A percentile compares a stretch with the other conserved stretches of the same genome.
phyloP scores from a whole-genome alignment of 495 filamentous ascomycete species.

The Neurospora tetrasperma region DNA sequence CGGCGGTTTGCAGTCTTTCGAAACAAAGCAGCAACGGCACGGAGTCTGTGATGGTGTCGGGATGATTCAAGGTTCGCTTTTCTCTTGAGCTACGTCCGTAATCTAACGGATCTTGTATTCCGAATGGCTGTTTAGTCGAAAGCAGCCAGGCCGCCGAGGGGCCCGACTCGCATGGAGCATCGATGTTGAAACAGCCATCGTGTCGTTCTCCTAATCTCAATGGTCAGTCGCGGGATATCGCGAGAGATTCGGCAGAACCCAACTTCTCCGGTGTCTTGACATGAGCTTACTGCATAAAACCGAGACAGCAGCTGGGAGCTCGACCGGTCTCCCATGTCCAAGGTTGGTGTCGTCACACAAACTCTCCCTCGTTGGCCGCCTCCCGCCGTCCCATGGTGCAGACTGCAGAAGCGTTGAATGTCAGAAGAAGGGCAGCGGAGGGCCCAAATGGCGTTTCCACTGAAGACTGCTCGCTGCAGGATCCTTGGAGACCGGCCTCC shows the following conservation, averaged over 20 bases:
- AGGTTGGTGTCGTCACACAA: not conserved
- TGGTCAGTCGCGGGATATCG: not conserved
- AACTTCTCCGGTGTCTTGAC: not conserved
- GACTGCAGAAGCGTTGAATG: slow-evolving; percentile 1
- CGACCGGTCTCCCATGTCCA: not conserved
- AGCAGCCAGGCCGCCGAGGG: not conserved
- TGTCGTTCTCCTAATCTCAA: not conserved
- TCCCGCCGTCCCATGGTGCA: not conserved
- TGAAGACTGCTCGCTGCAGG: not conserved
- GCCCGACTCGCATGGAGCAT: not conserved
- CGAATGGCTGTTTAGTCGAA: not conserved
- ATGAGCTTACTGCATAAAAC: not conserved
- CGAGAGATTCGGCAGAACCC: not conserved
- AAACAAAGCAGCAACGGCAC: not conserved
- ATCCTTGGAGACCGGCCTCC: not conserved
- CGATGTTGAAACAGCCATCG: not conserved
- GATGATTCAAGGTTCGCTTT: not conserved
- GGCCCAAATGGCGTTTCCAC: not conserved
- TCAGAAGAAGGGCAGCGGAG: not conserved
- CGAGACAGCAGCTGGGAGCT: not conserved
- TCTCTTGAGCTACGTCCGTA: not conserved
- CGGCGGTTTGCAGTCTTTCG: not conserved
- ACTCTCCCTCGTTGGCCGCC: not conserved
- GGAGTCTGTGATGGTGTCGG: not conserved
- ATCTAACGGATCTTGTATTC: not conserved